Conservation (phyloP, 768 basidiomycete species). For the Terana coerulea region DNA sequence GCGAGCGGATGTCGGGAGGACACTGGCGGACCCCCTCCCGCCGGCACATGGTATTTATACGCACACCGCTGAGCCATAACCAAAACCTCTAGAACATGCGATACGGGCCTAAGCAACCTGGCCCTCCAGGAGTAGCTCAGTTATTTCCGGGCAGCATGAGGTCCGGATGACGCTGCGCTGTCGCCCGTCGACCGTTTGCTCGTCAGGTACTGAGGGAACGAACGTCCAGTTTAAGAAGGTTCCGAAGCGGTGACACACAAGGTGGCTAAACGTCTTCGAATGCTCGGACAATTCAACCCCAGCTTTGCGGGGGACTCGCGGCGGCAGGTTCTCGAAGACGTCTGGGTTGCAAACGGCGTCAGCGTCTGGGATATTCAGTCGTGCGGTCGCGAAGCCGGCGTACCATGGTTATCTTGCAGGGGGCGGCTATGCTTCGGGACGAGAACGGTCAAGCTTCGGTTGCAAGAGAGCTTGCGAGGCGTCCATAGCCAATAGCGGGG, state of each 20-base stretch:
- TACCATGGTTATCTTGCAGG: conserved; percentile 15
- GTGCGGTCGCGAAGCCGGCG: conserved; percentile 4
- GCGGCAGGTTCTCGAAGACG: neutral
- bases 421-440: conserved; percentile 25
- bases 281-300: conserved; percentile 25
- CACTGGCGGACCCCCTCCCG: neutral
- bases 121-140: neutral
- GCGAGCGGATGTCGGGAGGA: neutral
- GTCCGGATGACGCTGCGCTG: neutral
- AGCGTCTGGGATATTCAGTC: neutral
- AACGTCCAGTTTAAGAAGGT: conserved; percentile 13
- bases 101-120: no score
- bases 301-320: conserved; percentile 17
- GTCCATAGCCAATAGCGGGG: neutral
- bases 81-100: no score
- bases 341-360: neutral
- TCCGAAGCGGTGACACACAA: conserved; percentile 6
- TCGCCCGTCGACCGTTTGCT: neutral
- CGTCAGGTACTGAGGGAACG: conserved; percentile 1
- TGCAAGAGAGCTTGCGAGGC: neutral
- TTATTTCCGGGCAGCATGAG: neutral
- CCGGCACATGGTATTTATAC: neutral
- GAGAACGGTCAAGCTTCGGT: conserved; percentile 25
- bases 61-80: no score
- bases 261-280: conserved; percentile 24